Base-by-base conservation (phyloP, 75 land plant genomes). In the Chamaecyparis obtusa region DNA sequence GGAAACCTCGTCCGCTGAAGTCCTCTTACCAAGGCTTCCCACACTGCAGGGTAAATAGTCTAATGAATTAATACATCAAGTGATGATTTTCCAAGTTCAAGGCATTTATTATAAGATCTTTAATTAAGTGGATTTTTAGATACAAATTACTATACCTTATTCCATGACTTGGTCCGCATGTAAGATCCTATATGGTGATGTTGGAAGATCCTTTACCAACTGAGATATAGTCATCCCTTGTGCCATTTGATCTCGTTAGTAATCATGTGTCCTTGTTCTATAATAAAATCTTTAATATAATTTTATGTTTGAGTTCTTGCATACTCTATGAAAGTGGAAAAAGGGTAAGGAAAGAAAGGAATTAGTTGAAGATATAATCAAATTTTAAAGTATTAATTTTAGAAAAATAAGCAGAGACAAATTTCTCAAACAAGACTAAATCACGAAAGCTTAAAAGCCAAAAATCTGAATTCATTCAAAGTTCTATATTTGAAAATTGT, bases 11-110 rank as follows among this genome's bases (percentile, higher is more conserved):
- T 84, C 89, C n/a, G 86, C 89, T 7, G 81, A 54, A 27, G 39
- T 24, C 27, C 51, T 87, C 75, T 85, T 93, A 24, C 95, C 97
- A 11, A 95, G 89, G 90, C 97, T 94, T 56, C 97, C 97, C 35
- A 95, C 57, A 76, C 97, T 95, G 88, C 60, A 37, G 7, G 83
- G 49, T 19, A 43, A 2, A 21, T 8, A 27, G 33, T 10, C 19
- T 55, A 2, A 9, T 84, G 64, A 83, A 32, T 55, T 54, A 10
- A 8, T 41, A 19, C 44, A 78, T 78, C 14, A 13, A 51, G 14
- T 10, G 54, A 51, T 51, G 30, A 48, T 32, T 1, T 16, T 72
- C 0, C 8, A 49, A 83, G 37, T 15, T 41, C 33, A 82, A 7
- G 80, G 54, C 15, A 51, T 83, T 81, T 78, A 37, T 43, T 36